Percentiles rank a stretch among this genome's conserved stretches.
Evolutionary conservation across 495 filamentous ascomycete species (phyloP).

Genomic region (Cercophora sp.): DNA sequence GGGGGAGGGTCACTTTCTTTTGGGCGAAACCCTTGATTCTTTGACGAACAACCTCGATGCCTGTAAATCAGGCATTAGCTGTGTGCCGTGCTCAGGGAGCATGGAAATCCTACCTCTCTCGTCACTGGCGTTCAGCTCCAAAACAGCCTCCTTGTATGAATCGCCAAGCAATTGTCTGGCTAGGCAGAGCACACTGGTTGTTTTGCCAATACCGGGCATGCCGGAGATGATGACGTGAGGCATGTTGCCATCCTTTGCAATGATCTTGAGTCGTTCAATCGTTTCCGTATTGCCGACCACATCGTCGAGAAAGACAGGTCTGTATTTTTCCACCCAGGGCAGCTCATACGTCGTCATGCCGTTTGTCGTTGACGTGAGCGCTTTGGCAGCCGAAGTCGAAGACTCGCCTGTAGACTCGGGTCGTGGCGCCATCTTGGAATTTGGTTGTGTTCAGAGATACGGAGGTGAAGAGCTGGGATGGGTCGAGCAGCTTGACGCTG

Average conservation of each 20-base stretch:
- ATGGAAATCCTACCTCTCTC: slow-evolving; percentile 83
- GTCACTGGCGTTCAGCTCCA: slow-evolving; percentile 94
- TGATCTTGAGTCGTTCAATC: slow-evolving; percentile 95
- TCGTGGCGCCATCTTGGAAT: slow-evolving; percentile 38
- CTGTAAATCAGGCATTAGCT: slow-evolving; percentile 32
- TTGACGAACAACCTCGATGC: slow-evolving; percentile 97
- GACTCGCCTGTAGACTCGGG: slow-evolving; percentile 60
- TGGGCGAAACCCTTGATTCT: slow-evolving; percentile 98
- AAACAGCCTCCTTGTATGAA: slow-evolving; percentile 94
- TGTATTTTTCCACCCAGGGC: slow-evolving; percentile 99
- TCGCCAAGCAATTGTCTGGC: slow-evolving; percentile 89
- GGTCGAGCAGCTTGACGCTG: background rate
- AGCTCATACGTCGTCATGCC: slow-evolving; percentile 73
- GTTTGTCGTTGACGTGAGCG: slow-evolving; percentile 58
- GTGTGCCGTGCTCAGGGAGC: too few species aligned
- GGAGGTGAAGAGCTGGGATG: too few species aligned
- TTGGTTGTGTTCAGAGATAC: too few species aligned
- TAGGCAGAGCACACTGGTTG: slow-evolving; percentile 90
- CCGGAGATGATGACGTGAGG: slow-evolving; percentile 98
- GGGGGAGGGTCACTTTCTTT: slow-evolving; percentile 95
- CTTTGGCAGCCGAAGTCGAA: slow-evolving; percentile 66
- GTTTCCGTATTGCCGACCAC: slow-evolving; percentile 97
- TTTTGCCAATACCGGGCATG: slow-evolving; percentile 99
- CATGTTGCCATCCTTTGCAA: slow-evolving; percentile 99
- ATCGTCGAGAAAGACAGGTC: slow-evolving; percentile 89